Base-by-base conservation (phyloP, 2,329 filamentous ascomycete species). In the Acrocalymma vagum region DNA sequence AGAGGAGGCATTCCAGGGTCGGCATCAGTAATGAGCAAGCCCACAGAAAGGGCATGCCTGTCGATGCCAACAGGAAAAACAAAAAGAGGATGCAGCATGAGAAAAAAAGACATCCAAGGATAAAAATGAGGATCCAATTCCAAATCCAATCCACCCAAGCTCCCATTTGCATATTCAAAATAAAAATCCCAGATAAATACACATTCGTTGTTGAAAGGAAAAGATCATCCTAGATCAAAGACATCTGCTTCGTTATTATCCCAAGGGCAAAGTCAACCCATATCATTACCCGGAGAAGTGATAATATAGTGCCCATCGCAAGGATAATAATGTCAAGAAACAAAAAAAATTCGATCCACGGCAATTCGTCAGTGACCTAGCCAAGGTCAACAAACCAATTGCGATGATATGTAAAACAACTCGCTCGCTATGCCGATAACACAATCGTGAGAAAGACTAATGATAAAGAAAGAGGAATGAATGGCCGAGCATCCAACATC, bases 371-470 rank as follows among this genome's bases (percentile, higher is more conserved):
- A 35, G 22, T 48, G 28, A 40, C 28, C 30, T n/a, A n/a, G n/a
- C n/a, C 25, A 35, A 37, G 33, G 34, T 38, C 34, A 33, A 30
- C 38, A 38, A 39, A 28, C 37, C 29, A 39, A 39, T 47, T 43
- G 26, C 41, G 24, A 46, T 6, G 33, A 40, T 29, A 35, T 42
- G 36, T 44, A 53, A 55, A 53, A 43, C 39, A 21, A 50, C 44
- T 49, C 58, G 56, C 59, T 65, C 65, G 65, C 65, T 67, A 69
- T 67, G 63, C 63, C 64, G 61, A 48, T 65, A 66, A 67, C 63
- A 69, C 61, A 67, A 62, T 65, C 60, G 37, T 64, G 42, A 62
- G 51, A 58, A 58, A 51, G 42, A n/a, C n/a, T n/a, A n/a, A n/a
- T n/a, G n/a, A n/a, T n/a, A n/a, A n/a, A n/a, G n/a, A n/a, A n/a